A percentile compares a stretch with the other conserved stretches of the same genome.
Conservation (phyloP, 2,329 filamentous ascomycete species). For the Claviceps spartinae region DNA sequence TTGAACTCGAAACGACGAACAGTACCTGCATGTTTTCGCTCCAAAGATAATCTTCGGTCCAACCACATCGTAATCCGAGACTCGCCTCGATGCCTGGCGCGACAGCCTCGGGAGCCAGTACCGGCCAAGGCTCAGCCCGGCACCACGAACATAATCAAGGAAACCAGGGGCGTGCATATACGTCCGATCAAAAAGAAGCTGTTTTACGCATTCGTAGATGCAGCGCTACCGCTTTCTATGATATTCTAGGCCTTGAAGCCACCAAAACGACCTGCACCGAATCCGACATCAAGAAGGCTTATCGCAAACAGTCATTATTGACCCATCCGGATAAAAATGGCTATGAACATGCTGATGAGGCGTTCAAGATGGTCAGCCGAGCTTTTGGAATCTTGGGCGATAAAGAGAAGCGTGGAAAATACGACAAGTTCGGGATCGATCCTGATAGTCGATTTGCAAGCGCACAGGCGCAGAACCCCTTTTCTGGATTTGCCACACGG, state of each 20-base stretch:
- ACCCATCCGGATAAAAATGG: slow-evolving; percentile 99
- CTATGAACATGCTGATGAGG: slow-evolving; percentile 87
- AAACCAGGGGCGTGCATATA: slow-evolving; percentile 65
- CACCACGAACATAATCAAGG: slow-evolving; percentile 61
- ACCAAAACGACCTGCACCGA: slow-evolving; percentile 56
- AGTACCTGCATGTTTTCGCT: neutral
- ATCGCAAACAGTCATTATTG: slow-evolving; percentile 82
- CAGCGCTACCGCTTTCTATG: slow-evolving; percentile 79
- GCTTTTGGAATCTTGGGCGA: slow-evolving; percentile 91
- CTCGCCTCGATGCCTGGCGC: slow-evolving; percentile 27
- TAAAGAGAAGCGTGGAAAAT: slow-evolving; percentile 74
- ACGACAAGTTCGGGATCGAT: slow-evolving; percentile 79
- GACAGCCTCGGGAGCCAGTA: slow-evolving; percentile 40
- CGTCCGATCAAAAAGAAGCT: slow-evolving; percentile 78
- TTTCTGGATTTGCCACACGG: slow-evolving; percentile 44
- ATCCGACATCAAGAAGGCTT: slow-evolving; percentile 90
- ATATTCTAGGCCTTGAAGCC: slow-evolving; percentile 67
- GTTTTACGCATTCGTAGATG: slow-evolving; percentile 82
- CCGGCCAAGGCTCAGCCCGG: slow-evolving; percentile 29
- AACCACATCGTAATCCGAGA: neutral
- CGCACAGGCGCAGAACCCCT: slow-evolving; percentile 46
- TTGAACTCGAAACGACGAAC: neutral
- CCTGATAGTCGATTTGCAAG: slow-evolving; percentile 76
- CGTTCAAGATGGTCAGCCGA: slow-evolving; percentile 93
- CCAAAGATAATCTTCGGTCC: neutral